phyloP scores from a whole-genome alignment of 768 basidiomycete genomes.

The Clathrus columnatus region DNA sequence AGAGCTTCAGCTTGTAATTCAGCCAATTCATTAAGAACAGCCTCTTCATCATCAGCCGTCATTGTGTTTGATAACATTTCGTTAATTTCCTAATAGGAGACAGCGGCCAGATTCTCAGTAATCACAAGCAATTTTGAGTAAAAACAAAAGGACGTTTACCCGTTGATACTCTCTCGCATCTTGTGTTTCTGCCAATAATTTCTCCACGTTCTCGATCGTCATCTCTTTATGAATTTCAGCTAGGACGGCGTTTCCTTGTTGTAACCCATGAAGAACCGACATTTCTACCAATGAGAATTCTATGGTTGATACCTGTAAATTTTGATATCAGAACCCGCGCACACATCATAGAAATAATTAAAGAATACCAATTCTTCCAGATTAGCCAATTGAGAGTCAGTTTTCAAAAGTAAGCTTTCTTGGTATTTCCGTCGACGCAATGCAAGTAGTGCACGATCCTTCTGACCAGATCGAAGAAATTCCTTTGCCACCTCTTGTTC shows the following conservation, averaged over 20 bases:
- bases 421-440: slow-evolving; percentile 91
- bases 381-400: slow-evolving; percentile 82
- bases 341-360: background rate
- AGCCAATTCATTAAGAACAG: slow-evolving; percentile 76
- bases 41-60: slow-evolving; percentile 86
- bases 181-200: slow-evolving; percentile 81
- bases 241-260: slow-evolving; percentile 89
- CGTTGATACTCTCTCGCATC: slow-evolving; percentile 90
- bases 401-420: slow-evolving; percentile 76
- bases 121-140: slow-evolving; percentile 4
- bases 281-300: slow-evolving; percentile 94
- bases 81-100: slow-evolving; percentile 67
- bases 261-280: slow-evolving; percentile 84
- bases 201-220: slow-evolving; percentile 89
- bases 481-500: slow-evolving; percentile 86
- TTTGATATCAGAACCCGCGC: background rate
- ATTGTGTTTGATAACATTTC: slow-evolving; percentile 78
- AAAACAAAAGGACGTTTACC: slow-evolving; percentile 33
- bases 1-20: slow-evolving; percentile 60
- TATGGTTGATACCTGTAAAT: slow-evolving; percentile 78
- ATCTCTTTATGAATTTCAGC: slow-evolving; percentile 93
- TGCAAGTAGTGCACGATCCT: slow-evolving; percentile 80
- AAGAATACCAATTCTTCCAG: slow-evolving; percentile 75
- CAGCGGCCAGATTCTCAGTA: background rate
- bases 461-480: slow-evolving; percentile 73